Evolutionary conservation across 2,329 filamentous ascomycete genomes (phyloP).

Genomic region (Triangularia setosa): DNA sequence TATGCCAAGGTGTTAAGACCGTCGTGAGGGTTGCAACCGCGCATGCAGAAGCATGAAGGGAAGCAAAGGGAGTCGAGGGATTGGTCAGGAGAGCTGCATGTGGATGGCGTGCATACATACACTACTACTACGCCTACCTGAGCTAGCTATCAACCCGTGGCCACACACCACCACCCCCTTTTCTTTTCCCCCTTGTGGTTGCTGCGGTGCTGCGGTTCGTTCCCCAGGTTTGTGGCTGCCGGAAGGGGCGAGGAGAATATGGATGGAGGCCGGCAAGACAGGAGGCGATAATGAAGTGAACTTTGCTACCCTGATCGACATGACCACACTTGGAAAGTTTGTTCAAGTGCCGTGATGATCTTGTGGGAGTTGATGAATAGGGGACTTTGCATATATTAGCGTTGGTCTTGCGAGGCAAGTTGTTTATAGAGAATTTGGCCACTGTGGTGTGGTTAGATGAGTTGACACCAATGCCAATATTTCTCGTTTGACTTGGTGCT

Average conservation of each 20-base stretch:
- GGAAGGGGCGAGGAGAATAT: background rate
- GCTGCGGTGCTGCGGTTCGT: background rate
- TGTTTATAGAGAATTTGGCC: background rate
- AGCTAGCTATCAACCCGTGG: background rate
- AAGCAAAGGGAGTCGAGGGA: background rate
- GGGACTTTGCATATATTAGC: background rate
- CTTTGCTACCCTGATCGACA: background rate
- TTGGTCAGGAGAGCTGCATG: background rate
- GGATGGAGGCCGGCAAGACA: background rate
- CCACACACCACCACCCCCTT: background rate
- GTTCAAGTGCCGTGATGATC: background rate
- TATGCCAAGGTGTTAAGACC: background rate
- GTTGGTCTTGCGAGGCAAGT: background rate
- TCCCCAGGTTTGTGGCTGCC: background rate
- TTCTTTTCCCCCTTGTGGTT: background rate
- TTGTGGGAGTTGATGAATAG: background rate
- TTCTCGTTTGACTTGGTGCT: background rate
- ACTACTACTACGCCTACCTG: background rate
- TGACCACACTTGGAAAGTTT: background rate
- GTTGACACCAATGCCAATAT: background rate
- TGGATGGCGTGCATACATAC: background rate
- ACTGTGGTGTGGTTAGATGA: background rate
- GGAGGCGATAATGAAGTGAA: background rate
- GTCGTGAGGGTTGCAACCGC: background rate
- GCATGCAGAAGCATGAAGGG: background rate